Conservation (phyloP, 495 filamentous ascomycete genomes). For the Talaromyces stipitatus region DNA sequence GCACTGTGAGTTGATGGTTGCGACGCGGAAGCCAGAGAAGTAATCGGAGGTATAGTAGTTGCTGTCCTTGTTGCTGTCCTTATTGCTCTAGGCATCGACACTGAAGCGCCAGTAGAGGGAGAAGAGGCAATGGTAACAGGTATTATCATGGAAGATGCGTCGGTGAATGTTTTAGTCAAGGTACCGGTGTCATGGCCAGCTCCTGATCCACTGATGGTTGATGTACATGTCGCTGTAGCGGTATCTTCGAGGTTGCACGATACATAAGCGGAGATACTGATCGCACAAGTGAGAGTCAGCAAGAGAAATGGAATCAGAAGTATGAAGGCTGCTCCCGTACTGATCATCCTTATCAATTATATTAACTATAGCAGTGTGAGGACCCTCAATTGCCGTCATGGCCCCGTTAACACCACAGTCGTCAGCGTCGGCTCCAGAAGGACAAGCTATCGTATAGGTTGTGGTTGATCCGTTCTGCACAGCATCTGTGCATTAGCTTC, state of each 20-base stretch:
- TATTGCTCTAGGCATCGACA: background rate
- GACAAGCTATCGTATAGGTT: background rate
- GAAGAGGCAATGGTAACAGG: background rate
- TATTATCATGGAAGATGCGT: background rate
- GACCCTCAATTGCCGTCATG: conserved; percentile 2
- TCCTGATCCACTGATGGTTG: background rate
- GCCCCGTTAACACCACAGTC: background rate
- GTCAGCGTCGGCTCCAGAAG: background rate
- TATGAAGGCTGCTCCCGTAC: background rate
- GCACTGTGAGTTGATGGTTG: background rate
- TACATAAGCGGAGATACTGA: background rate
- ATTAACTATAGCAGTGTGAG: background rate
- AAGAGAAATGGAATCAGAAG: background rate
- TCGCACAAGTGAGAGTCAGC: background rate
- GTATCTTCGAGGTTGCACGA: background rate
- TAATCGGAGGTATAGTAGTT: background rate
- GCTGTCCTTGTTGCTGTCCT: background rate
- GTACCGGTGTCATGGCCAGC: background rate
- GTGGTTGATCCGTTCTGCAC: background rate
- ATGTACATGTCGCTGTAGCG: background rate
- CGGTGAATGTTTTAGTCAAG: background rate
- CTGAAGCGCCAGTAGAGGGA: background rate
- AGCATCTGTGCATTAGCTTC: background rate
- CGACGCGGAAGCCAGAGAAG: background rate
- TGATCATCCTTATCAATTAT: background rate